These are phyloP conservation scores for Yarrowia osloensis DNA, from an alignment of 805 yeast genomes.

Conservation along the genomic window DNA sequence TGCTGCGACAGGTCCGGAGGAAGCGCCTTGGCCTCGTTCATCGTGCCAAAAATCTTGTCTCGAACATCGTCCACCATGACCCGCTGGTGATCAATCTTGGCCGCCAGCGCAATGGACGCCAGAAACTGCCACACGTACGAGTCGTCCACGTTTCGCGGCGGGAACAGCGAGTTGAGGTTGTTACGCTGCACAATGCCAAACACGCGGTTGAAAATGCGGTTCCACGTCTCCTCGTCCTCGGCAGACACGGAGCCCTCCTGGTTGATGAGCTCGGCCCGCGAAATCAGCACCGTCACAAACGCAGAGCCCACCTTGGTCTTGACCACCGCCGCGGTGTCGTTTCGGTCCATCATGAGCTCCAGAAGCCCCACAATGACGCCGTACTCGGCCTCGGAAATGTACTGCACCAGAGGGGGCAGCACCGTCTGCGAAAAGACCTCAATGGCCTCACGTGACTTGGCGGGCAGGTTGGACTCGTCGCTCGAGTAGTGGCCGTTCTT, in stretches of 20 bases:
- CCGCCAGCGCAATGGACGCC: conserved; percentile 90
- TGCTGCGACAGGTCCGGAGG: conserved; percentile 55
- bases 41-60: conserved; percentile 87
- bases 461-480: conserved; percentile 49
- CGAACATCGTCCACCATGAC: conserved; percentile 91
- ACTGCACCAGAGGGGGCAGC: conserved; percentile 79
- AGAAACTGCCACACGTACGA: conserved; percentile 95
- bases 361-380: conserved; percentile 76
- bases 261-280: conserved; percentile 87
- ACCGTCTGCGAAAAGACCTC: conserved; percentile 80
- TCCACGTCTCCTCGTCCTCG: conserved; percentile 67
- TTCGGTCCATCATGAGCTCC: conserved; percentile 66
- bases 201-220: conserved; percentile 74
- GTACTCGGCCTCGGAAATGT: conserved; percentile 78
- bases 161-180: conserved; percentile 76
- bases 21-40: conserved; percentile 66
- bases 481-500: conserved; percentile 69
- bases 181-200: conserved; percentile 73
- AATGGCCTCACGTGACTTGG: conserved; percentile 57
- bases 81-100: conserved; percentile 84
- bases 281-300: conserved; percentile 81
- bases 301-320: conserved; percentile 80
- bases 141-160: conserved; percentile 65
- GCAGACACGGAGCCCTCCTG: conserved; percentile 64
- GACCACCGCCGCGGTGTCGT: conserved; percentile 57